Conservation (phyloP, 805 yeast genomes). For the Candida verbasci region DNA sequence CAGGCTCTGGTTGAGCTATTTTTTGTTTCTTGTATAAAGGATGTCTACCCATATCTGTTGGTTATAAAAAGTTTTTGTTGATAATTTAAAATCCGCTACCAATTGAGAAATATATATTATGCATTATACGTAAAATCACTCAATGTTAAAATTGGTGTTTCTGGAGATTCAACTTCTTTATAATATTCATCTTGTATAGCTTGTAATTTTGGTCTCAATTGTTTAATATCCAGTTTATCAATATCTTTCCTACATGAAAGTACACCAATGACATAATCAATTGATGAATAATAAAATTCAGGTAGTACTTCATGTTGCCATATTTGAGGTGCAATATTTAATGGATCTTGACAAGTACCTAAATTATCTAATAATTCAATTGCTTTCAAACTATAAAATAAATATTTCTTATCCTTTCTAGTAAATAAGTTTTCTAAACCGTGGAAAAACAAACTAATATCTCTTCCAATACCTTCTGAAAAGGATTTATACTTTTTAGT, state of each 20-base stretch:
- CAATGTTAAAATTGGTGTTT: conserved; percentile 27
- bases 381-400: conserved; percentile 36
- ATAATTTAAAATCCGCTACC: neutral
- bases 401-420: conserved; percentile 35
- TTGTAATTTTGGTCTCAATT: conserved; percentile 22
- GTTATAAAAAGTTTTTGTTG: neutral
- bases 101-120: neutral
- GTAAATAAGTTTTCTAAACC: conserved; percentile 35
- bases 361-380: conserved; percentile 37
- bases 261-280: conserved; percentile 62
- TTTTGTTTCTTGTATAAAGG: neutral
- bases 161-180: conserved; percentile 29
- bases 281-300: conserved; percentile 73
- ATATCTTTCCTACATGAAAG: conserved; percentile 48
- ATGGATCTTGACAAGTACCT: conserved; percentile 35
- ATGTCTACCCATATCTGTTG: conserved; percentile 6
- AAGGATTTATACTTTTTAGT: conserved; percentile 34
- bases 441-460: conserved; percentile 32
- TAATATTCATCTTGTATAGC: conserved; percentile 30
- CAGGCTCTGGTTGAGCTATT: neutral
- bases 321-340: conserved; percentile 33
- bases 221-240: conserved; percentile 26
- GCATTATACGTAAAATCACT: conserved; percentile 10
- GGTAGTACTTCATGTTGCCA: conserved; percentile 58
- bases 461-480: conserved; percentile 35